phyloP scores from a whole-genome alignment of 495 filamentous ascomycete species.

The Penicillium ochrochloron region DNA sequence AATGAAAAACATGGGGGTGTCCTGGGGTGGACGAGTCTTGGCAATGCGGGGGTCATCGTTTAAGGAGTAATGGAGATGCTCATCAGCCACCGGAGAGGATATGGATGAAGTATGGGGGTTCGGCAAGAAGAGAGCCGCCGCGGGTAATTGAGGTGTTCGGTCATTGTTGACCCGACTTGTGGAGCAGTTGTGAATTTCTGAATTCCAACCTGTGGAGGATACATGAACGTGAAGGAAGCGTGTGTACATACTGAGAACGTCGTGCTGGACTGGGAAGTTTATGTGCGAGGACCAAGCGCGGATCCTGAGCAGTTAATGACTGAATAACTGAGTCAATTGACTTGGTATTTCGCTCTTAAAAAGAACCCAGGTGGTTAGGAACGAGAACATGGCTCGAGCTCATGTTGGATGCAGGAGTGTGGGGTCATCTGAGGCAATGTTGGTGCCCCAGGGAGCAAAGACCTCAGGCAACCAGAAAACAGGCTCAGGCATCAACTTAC shows the following conservation, averaged over 20 bases:
- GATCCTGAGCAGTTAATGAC: neutral
- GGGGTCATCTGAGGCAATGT: too few relatives aligned
- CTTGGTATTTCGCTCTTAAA: neutral
- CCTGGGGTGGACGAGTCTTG: conserved; percentile 1
- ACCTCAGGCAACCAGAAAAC: too few relatives aligned
- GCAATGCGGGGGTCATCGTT: conserved; percentile 28
- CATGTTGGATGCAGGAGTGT: too few relatives aligned
- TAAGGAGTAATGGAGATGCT: neutral
- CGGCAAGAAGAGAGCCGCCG: neutral
- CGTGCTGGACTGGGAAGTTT: neutral
- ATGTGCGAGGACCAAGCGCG: neutral
- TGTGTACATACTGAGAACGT: neutral
- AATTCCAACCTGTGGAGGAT: neutral
- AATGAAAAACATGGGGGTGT: neutral
- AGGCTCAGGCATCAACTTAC: too few relatives aligned
- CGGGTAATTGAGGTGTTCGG: neutral
- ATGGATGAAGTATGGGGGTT: conserved; percentile 17
- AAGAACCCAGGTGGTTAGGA: too few relatives aligned
- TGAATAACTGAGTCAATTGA: neutral
- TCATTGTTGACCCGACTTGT: neutral
- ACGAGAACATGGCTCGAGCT: too few relatives aligned
- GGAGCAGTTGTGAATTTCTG: neutral
- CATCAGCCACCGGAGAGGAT: neutral
- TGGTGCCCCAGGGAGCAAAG: too few relatives aligned
- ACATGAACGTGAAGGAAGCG: neutral